phyloP scores from a whole-genome alignment of 2,329 filamentous ascomycete species.

The Xylaria sp. region DNA sequence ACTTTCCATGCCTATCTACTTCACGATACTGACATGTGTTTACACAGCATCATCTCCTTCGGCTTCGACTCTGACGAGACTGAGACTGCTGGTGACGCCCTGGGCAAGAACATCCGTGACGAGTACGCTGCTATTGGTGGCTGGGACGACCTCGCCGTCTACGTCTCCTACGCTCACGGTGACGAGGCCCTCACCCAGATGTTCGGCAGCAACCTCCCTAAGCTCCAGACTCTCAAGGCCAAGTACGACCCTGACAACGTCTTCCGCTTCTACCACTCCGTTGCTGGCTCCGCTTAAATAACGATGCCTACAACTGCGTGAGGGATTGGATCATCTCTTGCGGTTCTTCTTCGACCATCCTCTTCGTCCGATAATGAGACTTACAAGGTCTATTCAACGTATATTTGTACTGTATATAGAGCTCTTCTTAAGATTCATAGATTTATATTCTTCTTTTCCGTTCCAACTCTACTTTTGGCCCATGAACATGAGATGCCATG shows the following conservation, averaged over 20 bases:
- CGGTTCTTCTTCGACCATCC: no score
- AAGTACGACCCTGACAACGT: not conserved
- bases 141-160: not conserved
- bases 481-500: no score
- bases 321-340: no score
- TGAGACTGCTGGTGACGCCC: not conserved
- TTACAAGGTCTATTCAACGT: no score
- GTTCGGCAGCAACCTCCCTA: not conserved
- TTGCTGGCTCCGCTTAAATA: not conserved
- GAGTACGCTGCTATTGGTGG: not conserved
- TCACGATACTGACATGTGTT: not conserved
- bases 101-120: not conserved
- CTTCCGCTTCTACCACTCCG: not conserved
- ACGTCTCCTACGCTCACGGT: conserved; percentile 1
- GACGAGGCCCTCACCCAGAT: conserved; percentile 9
- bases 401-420: no score
- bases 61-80: not conserved
- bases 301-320: not conserved
- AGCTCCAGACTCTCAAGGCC: not conserved
- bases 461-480: no score
- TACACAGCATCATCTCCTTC: not conserved
- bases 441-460: no score
- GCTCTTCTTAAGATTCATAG: no score
- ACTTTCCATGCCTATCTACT: not conserved
- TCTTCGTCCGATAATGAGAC: no score